phyloP scores from a whole-genome alignment of 495 filamentous ascomycete genomes.

The Penicillium paradoxum region DNA sequence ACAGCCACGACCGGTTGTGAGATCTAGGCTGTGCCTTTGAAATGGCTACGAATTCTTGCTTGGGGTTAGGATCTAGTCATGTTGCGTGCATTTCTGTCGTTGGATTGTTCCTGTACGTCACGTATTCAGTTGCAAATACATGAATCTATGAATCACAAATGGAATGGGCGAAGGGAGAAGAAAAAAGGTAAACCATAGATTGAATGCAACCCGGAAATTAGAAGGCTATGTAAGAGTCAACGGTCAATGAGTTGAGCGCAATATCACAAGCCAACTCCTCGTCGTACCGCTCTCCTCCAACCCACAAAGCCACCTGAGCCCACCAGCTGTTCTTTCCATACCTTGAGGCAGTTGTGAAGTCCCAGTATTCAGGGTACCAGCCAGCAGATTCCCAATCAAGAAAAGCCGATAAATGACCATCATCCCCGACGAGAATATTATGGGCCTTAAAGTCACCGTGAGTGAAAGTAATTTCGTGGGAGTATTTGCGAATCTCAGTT shows the following conservation, averaged over 20 bases:
- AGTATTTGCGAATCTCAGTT: slow-evolving; percentile 11
- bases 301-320: slow-evolving; percentile 22
- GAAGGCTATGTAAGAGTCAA: slow-evolving; percentile 22
- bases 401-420: slow-evolving; percentile 44
- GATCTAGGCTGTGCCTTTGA: slow-evolving; percentile 10
- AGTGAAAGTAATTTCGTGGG: slow-evolving; percentile 33
- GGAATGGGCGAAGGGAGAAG: background rate
- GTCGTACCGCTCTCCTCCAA: slow-evolving; percentile 22
- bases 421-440: slow-evolving; percentile 43
- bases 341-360: slow-evolving; percentile 38
- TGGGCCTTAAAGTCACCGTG: slow-evolving; percentile 46
- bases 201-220: background rate
- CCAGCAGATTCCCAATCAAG: slow-evolving; percentile 51
- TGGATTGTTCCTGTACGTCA: too few species aligned
- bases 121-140: too few species aligned
- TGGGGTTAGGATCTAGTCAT: too few species aligned
- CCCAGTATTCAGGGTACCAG: slow-evolving; percentile 54
- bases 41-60: background rate
- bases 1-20: slow-evolving; percentile 11
- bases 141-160: too few species aligned
- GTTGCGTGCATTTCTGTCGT: too few species aligned
- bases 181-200: background rate
- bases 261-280: slow-evolving; percentile 20
- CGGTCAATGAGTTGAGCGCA: slow-evolving; percentile 23
- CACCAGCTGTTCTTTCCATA: slow-evolving; percentile 25